phyloP scores from a whole-genome alignment of 2,329 filamentous ascomycete genomes.

The Ophiostoma australiae region DNA sequence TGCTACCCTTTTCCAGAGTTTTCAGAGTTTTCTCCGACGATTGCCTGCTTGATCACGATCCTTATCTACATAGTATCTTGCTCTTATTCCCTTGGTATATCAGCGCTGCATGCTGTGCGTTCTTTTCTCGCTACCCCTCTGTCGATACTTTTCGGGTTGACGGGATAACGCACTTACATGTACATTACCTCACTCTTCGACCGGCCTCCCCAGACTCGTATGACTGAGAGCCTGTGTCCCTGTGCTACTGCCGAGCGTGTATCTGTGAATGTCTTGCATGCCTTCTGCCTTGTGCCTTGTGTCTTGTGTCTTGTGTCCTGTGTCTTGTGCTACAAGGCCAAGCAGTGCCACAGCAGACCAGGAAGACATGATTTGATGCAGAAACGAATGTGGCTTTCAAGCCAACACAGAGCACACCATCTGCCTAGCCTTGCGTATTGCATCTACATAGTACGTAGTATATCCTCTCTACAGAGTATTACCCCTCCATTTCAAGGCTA shows the following conservation, averaged over 20 bases:
- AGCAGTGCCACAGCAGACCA: background rate
- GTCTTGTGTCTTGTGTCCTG: too few relatives aligned
- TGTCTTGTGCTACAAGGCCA: background rate
- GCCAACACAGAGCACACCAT: background rate
- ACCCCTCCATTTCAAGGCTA: background rate
- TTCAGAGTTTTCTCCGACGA: background rate
- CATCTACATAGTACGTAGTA: background rate
- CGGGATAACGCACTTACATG: background rate
- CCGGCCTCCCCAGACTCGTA: background rate
- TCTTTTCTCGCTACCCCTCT: background rate
- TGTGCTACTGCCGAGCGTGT: background rate
- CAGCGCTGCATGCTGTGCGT: background rate
- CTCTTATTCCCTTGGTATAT: background rate
- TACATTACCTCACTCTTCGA: too few relatives aligned
- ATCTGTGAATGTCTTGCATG: background rate
- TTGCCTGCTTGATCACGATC: background rate
- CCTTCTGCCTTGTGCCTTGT: background rate
- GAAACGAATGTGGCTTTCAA: background rate
- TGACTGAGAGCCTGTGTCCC: background rate
- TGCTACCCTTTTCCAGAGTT: background rate
- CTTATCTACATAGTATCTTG: background rate
- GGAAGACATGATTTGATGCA: background rate
- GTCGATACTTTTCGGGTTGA: background rate
- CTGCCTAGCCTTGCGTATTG: too few relatives aligned
- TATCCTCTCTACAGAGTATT: background rate